Evolutionary conservation across 1,284 basidiomycete species (phyloP), one percentile per base, ranked within the genome.

Genomic region (Vanrija sp.): DNA sequence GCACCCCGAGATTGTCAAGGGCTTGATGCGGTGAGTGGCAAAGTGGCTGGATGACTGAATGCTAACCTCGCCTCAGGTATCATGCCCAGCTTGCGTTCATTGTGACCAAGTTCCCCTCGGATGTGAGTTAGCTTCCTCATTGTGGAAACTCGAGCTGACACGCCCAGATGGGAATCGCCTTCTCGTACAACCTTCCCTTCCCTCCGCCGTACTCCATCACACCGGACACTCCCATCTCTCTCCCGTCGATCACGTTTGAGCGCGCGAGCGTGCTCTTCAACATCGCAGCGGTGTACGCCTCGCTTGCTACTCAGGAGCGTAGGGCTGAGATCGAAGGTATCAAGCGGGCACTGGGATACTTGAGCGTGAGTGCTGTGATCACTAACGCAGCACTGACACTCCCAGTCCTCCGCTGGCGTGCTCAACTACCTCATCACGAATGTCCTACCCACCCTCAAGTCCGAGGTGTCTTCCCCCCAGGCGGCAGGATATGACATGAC

Each of bases 51-150:
- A n/a, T n/a, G 3, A 18, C 6, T 0, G 16, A 27, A n/a, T n/a
- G 43, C 44, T 52, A 18, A 52, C 45, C 2, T 6, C 15, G 24
- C 22, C 43, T 12, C 67, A 94, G 90, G 53, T 97, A 97, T 68
- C 86, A 94, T 63, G 89, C 92, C 3, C 92, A 95, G 73, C 83
- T 96, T 41, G 79, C 81, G 3, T 90, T 87, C 59, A 82, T 93
- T 23, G 76, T 88, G 41, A 83, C 83, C 7, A 88, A 88, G 66
- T 76, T 89, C 20, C 85, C 87, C 15, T 72, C 80, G 12, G 81
- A 88, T 66, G 85, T 87, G 56, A 51, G 82, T 75, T 14, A 56
- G 15, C 18, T 43, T 8, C 19, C 12, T 18, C 3, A 20, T 3
- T 16, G 23, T 14, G 15, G 16, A 9, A 39, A 14, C n/a, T 41